These are phyloP conservation scores for Termitomyces sp. DNA, from an alignment of 768 basidiomycete genomes.

Conservation along the genomic window DNA sequence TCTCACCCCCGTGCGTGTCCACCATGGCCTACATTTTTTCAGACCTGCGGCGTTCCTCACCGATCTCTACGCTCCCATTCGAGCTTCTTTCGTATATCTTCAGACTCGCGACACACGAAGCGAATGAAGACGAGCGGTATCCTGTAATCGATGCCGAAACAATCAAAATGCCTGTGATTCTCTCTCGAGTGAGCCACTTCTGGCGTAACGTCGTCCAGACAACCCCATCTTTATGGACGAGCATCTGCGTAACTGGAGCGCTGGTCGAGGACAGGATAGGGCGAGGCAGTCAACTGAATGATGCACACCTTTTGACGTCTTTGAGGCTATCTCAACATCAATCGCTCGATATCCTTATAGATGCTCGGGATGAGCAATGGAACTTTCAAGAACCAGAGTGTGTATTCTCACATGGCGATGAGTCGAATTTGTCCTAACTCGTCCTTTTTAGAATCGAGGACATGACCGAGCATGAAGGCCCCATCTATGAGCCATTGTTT, in stretches of 20 bases:
- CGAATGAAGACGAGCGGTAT: constrained; percentile 15
- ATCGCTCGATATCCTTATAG: constrained; percentile 51
- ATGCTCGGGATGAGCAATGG: constrained; percentile 55
- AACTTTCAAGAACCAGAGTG: constrained; percentile 50
- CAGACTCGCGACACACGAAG: constrained; percentile 34
- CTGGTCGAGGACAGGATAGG: constrained; percentile 20
- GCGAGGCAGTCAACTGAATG: constrained; percentile 21
- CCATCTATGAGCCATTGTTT: constrained; percentile 31
- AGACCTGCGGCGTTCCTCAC: constrained; percentile 3
- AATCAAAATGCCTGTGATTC: constrained; percentile 37
- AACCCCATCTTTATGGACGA: constrained; percentile 51
- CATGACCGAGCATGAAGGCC: constrained; percentile 16
- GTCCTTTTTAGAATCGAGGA: constrained; percentile 17
- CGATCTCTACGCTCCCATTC: constrained; percentile 42
- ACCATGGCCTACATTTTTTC: constrained; percentile 4
- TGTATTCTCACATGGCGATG: constrained; percentile 11
- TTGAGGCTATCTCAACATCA: constrained; percentile 41
- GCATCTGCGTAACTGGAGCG: constrained; percentile 42
- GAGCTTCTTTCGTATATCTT: constrained; percentile 58
- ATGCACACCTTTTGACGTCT: constrained; percentile 32
- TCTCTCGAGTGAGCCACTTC: constrained; percentile 43
- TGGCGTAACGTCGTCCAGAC: constrained; percentile 48
- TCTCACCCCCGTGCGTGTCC: neutral
- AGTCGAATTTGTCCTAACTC: neutral
- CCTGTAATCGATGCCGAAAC: constrained; percentile 33